Evolutionary conservation across 2,329 filamentous ascomycete species (phyloP).

Genomic region (Furcasterigmium furcatum): DNA sequence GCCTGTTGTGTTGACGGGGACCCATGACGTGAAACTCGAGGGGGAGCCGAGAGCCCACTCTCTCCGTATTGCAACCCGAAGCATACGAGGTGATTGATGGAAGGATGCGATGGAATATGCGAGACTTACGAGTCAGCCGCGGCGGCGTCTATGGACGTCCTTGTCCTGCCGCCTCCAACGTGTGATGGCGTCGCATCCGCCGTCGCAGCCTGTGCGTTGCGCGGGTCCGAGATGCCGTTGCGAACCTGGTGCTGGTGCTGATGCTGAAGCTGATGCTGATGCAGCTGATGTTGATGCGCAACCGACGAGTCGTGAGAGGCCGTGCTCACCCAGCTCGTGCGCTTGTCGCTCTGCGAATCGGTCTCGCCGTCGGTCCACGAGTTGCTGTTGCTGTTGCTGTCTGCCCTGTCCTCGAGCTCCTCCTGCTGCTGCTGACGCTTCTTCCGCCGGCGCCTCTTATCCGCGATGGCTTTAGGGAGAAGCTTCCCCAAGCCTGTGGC

Average conservation of each 20-base stretch:
- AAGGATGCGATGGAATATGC: neutral
- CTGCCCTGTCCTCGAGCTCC: constrained; percentile 13
- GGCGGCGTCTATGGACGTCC: neutral
- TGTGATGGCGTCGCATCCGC: neutral
- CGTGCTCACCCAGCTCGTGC: constrained; percentile 15
- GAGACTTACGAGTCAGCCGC: constrained; percentile 2
- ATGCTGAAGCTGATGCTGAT: constrained; percentile 35
- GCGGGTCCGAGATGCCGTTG: too few relatives aligned
- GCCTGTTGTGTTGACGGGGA: too few relatives aligned
- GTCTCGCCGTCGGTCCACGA: constrained; percentile 2
- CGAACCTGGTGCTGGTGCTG: constrained; percentile 17
- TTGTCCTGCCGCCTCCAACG: neutral
- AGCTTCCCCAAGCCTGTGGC: constrained; percentile 44
- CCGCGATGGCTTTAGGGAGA: constrained; percentile 47
- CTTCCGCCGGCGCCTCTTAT: constrained; percentile 46
- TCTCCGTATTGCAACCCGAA: too few relatives aligned
- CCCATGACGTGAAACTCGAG: too few relatives aligned
- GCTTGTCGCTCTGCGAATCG: constrained; percentile 18
- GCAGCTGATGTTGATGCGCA: constrained; percentile 35
- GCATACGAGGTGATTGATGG: too few relatives aligned
- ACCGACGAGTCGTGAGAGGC: constrained; percentile 11
- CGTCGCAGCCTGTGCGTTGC: neutral
- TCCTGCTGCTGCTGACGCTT: constrained; percentile 34
- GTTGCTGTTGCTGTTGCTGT: constrained; percentile 8
- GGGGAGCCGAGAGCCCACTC: too few relatives aligned